Evolutionary conservation across 1,139 yeast species (phyloP), one percentile per base, ranked within the genome.

Genomic region (Spathaspora sp.): DNA sequence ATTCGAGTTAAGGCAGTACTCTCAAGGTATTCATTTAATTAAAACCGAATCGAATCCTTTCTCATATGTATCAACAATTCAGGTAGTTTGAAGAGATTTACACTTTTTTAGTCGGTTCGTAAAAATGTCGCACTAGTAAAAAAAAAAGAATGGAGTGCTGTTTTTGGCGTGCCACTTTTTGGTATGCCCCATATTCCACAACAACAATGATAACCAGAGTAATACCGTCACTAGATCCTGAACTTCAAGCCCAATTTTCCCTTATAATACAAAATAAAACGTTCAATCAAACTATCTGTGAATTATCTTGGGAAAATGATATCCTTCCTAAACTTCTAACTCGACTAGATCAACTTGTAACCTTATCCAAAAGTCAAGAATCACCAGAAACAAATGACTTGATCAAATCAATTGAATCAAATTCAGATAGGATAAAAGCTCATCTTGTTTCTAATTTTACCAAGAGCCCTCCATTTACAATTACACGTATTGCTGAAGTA

Each of bases 401-500:
- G 6, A 23, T 29, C 9, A 23, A 20, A 18, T 34, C 23, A 18
- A 31, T 40, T 17, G 34, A 18, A 20, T 20, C 38, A 31, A 13
- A 34, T 8, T 15, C 11, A 10, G 15, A 31, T 31, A 24, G 38
- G 16, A 40, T 40, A 29, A 40, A 40, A 23, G 10, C 6, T 8
- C 43, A 41, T 16, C 13, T 20, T n/a, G 16, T 20, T 5, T 4
- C 16, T 16, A 20, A 56, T 34, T 80, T 77, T 52, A 18, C 48
- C 1, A 51, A 54, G 1, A 49, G 58, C 1, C 84, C 88, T 1
- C 89, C 89, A 0, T 84, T 81, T 59, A 83, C 88, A 0, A 56
- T 81, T 1, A 69, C 73, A 42, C 61, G 89, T 45, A 53, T 84
- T 7, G 76, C 82, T 0, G 89, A 84, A 57, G 59, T 84, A 16